phyloP scores from a whole-genome alignment of 1,284 basidiomycete species.

The Vanrija pseudolonga region DNA sequence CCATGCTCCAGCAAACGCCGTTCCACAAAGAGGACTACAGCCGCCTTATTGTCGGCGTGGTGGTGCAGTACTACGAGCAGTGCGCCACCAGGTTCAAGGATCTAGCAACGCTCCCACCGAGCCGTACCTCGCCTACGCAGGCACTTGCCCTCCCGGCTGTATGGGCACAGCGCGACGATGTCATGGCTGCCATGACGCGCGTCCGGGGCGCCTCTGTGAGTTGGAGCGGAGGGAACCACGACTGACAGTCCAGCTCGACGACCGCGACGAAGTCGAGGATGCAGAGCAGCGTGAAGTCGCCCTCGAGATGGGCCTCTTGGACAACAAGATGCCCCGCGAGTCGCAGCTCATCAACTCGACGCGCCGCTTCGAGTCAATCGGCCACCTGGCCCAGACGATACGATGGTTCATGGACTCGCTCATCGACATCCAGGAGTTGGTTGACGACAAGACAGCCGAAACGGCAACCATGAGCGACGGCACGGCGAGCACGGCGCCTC shows the following conservation, averaged over 20 bases:
- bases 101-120: conserved; percentile 20
- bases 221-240: neutral
- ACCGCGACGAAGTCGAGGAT: conserved; percentile 2
- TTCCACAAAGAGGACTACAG: conserved; percentile 94
- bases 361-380: conserved; percentile 71
- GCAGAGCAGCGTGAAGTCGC: conserved; percentile 67
- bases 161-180: conserved; percentile 80
- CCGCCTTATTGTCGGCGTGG: conserved; percentile 87
- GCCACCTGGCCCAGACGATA: conserved; percentile 78
- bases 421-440: conserved; percentile 59
- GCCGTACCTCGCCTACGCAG: neutral
- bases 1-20: conserved; percentile 88
- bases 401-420: conserved; percentile 76
- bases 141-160: conserved; percentile 61
- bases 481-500: conserved; percentile 55
- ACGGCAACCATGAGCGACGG: conserved; percentile 48
- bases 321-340: conserved; percentile 56
- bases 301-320: conserved; percentile 66
- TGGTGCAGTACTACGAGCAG: conserved; percentile 93
- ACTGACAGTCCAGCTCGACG: conserved; percentile 15
- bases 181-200: conserved; percentile 65
- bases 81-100: conserved; percentile 79
- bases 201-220: conserved; percentile 38
- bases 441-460: conserved; percentile 57
- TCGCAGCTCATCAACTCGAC: conserved; percentile 71